These are phyloP conservation scores for Hypoxylon crocopeplum DNA, from an alignment of 495 filamentous ascomycete genomes.

Conservation along the genomic window DNA sequence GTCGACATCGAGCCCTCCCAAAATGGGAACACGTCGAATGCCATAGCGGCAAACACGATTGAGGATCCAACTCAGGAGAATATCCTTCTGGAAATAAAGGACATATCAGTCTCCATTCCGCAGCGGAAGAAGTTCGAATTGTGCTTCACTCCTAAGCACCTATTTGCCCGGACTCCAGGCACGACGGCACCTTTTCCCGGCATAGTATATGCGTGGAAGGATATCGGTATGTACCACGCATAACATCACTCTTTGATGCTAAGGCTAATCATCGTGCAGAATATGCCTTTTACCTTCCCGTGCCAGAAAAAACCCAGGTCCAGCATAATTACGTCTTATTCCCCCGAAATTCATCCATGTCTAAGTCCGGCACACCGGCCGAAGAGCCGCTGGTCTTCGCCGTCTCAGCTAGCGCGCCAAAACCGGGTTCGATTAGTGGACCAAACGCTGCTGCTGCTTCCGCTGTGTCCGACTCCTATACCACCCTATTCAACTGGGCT, in stretches of 20 bases:
- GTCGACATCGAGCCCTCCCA: conserved; percentile 52
- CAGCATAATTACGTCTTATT: conserved; percentile 92
- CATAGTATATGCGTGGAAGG: conserved; percentile 67
- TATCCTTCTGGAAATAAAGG: conserved; percentile 66
- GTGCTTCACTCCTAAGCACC: conserved; percentile 68
- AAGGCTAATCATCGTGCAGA: conserved; percentile 56
- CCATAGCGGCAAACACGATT: conserved; percentile 20
- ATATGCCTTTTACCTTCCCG: conserved; percentile 80
- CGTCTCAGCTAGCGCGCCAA: conserved; percentile 73
- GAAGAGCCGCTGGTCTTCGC: conserved; percentile 86
- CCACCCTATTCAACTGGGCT: conserved; percentile 66
- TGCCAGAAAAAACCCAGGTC: conserved; percentile 87
- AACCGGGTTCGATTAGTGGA: conserved; percentile 61
- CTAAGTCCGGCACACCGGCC: conserved; percentile 37
- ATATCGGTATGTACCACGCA: conserved; percentile 68
- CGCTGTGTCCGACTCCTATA: conserved; percentile 65
- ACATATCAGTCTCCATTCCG: conserved; percentile 79
- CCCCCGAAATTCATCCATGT: conserved; percentile 67
- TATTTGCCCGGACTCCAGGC: conserved; percentile 71
- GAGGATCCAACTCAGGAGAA: conserved; percentile 53
- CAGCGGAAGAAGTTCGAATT: conserved; percentile 91
- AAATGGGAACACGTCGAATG: conserved; percentile 37
- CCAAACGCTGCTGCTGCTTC: conserved; percentile 52
- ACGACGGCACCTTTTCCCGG: conserved; percentile 72
- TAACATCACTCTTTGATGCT: background rate